A percentile compares a stretch with the other conserved stretches of the same genome.
Conservation (phyloP, 495 filamentous ascomycete species). For the Annulohypoxylon bovei region DNA sequence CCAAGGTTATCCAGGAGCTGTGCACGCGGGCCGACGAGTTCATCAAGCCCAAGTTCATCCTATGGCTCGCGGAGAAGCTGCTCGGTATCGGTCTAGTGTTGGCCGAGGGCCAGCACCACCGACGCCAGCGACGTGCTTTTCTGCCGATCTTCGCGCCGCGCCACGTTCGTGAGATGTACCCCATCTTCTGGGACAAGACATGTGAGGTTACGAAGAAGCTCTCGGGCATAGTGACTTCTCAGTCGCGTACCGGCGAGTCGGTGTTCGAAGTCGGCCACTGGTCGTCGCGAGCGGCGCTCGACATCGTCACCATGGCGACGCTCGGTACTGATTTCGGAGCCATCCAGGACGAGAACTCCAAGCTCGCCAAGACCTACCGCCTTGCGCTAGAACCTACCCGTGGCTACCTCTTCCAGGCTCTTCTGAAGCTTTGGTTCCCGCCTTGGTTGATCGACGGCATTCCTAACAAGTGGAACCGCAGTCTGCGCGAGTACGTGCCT, state of each 20-base stretch:
- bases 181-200: slow-evolving; percentile 71
- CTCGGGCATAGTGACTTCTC: not conserved
- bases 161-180: slow-evolving; percentile 75
- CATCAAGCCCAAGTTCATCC: slow-evolving; percentile 64
- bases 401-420: slow-evolving; percentile 11
- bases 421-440: slow-evolving; percentile 17
- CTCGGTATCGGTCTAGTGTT: slow-evolving; percentile 70
- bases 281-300: slow-evolving; percentile 9
- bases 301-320: slow-evolving; percentile 21
- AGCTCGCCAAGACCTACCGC: slow-evolving; percentile 14
- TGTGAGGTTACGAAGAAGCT: slow-evolving; percentile 28
- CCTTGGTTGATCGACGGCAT: slow-evolving; percentile 13
- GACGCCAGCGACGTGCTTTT: slow-evolving; percentile 70
- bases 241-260: slow-evolving; percentile 1
- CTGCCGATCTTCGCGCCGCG: slow-evolving; percentile 74
- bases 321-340: slow-evolving; percentile 14
- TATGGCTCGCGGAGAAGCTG: slow-evolving; percentile 58
- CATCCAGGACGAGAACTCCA: slow-evolving; percentile 18
- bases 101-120: slow-evolving; percentile 75
- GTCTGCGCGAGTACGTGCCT: slow-evolving; percentile 3
- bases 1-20: slow-evolving; percentile 63
- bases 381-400: slow-evolving; percentile 11
- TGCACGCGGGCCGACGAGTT: slow-evolving; percentile 71
- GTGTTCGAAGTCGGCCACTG: slow-evolving; percentile 17
- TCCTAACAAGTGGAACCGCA: slow-evolving; percentile 19